These are phyloP conservation scores for Pseudovirgaria hyperparasitica DNA, from an alignment of 2,329 filamentous ascomycete species.

Conservation along the genomic window DNA sequence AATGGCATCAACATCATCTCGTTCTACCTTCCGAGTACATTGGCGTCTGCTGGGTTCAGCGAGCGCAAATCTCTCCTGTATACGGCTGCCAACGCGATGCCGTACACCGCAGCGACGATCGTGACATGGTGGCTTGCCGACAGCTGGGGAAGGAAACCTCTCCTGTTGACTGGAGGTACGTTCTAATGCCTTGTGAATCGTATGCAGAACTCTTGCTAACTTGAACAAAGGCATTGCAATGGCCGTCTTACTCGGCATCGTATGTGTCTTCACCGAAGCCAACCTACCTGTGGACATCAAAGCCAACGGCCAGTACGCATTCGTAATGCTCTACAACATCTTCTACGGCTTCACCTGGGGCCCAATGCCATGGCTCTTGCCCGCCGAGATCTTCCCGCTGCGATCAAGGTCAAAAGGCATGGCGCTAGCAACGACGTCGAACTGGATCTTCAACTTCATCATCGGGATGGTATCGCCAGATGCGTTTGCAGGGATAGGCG, in stretches of 20 bases:
- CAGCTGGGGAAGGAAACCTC: constrained; percentile 26
- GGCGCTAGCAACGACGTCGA: constrained; percentile 26
- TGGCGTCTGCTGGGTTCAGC: constrained; percentile 24
- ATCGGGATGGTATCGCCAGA: constrained; percentile 30
- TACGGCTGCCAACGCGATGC: constrained; percentile 27
- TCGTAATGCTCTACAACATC: constrained; percentile 27
- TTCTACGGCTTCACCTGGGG: constrained; percentile 28
- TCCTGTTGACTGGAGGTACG: constrained; percentile 18
- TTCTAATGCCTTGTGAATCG: constrained; percentile 1
- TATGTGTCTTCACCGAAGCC: constrained; percentile 27
- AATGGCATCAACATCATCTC: constrained; percentile 32
- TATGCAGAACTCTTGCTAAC: not conserved
- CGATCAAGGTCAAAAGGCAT: constrained; percentile 27
- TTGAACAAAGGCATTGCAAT: constrained; percentile 15
- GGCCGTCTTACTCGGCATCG: constrained; percentile 21
- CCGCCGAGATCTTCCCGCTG: constrained; percentile 23
- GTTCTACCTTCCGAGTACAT: constrained; percentile 27
- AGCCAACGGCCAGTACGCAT: constrained; percentile 26
- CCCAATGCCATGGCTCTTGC: constrained; percentile 28
- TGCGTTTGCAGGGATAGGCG: constrained; percentile 29
- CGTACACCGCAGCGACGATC: constrained; percentile 28
- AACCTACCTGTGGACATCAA: constrained; percentile 14
- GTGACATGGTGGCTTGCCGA: constrained; percentile 29
- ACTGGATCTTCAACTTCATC: constrained; percentile 27
- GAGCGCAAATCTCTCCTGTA: constrained; percentile 26